Evolutionary conservation across 305 asterid species (phyloP).

Genomic region (Solanum hybrid): DNA sequence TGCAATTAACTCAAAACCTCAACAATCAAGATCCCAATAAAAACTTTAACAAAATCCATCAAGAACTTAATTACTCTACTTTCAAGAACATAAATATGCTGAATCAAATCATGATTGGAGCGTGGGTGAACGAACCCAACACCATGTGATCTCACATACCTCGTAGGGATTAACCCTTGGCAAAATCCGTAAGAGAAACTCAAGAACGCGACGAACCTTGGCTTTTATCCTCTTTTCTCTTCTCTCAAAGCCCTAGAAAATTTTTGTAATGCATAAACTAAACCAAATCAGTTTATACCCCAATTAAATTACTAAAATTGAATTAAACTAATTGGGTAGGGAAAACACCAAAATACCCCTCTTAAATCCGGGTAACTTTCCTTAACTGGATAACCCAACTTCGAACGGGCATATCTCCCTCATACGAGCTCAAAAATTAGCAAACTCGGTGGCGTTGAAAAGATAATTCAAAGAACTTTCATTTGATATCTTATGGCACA

Average conservation of each 20-base stretch:
- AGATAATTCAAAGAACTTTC: too few relatives aligned
- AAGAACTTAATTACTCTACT: not conserved
- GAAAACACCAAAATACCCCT: too few relatives aligned
- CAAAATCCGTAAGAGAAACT: not conserved
- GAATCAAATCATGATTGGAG: not conserved
- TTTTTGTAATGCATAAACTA: too few relatives aligned
- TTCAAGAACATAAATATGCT: not conserved
- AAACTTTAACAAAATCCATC: not conserved
- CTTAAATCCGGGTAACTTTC: too few relatives aligned
- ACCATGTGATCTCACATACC: not conserved
- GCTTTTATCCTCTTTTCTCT: not conserved
- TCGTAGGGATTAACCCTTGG: not conserved
- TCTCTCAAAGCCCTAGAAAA: not conserved
- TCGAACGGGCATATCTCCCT: too few relatives aligned
- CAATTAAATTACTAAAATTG: too few relatives aligned
- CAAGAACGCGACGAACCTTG: not conserved
- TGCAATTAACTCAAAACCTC: not conserved
- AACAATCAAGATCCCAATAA: not conserved
- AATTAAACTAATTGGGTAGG: too few relatives aligned
- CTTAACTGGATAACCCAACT: too few relatives aligned
- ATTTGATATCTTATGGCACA: too few relatives aligned
- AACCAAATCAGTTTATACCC: too few relatives aligned
- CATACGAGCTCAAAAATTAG: too few relatives aligned
- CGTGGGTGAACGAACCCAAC: not conserved
- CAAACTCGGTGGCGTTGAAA: too few relatives aligned